Conservation (phyloP, 202 grass and related monocot genomes). For the Digitaria exilis region DNA sequence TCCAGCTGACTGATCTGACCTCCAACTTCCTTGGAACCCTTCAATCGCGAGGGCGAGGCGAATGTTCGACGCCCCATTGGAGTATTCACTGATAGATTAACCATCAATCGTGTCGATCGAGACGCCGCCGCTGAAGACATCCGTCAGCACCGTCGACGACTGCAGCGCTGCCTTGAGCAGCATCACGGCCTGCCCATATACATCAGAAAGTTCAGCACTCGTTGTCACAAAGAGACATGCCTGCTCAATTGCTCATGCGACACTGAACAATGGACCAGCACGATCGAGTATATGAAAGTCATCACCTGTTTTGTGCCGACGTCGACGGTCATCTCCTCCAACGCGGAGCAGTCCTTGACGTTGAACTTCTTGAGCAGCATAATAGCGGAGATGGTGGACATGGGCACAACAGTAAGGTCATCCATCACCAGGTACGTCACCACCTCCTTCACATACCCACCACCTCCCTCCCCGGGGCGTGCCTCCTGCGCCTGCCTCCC, state of each 20-base stretch:
- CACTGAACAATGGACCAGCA: not conserved
- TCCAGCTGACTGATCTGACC: not conserved
- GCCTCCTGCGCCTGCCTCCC: slow-evolving; percentile 29
- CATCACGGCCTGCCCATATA: slow-evolving; percentile 45
- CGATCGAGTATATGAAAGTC: not conserved
- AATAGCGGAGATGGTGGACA: slow-evolving; percentile 80
- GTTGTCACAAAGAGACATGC: too few relatives aligned
- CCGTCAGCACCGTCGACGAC: slow-evolving; percentile 52
- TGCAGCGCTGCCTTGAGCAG: slow-evolving; percentile 52
- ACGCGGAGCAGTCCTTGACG: slow-evolving; percentile 52
- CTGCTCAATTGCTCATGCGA: too few relatives aligned
- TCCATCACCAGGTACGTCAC: slow-evolving; percentile 82
- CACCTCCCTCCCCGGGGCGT: not conserved
- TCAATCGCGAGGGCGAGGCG: not conserved
- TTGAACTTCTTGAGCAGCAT: slow-evolving; percentile 69
- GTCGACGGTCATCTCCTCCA: slow-evolving; percentile 55
- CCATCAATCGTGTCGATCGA: slow-evolving; percentile 23
- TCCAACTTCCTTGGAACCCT: not conserved
- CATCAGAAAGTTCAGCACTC: too few relatives aligned
- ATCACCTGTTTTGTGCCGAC: slow-evolving; percentile 58
- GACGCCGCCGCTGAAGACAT: slow-evolving; percentile 47
- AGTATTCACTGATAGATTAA: not conserved
- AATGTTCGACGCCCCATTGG: too few relatives aligned
- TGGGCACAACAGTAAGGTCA: slow-evolving; percentile 62
- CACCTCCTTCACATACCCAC: slow-evolving; percentile 61